Evolutionary conservation across 768 basidiomycete species (phyloP).

Genomic region (Neoboletus brunneissimus): DNA sequence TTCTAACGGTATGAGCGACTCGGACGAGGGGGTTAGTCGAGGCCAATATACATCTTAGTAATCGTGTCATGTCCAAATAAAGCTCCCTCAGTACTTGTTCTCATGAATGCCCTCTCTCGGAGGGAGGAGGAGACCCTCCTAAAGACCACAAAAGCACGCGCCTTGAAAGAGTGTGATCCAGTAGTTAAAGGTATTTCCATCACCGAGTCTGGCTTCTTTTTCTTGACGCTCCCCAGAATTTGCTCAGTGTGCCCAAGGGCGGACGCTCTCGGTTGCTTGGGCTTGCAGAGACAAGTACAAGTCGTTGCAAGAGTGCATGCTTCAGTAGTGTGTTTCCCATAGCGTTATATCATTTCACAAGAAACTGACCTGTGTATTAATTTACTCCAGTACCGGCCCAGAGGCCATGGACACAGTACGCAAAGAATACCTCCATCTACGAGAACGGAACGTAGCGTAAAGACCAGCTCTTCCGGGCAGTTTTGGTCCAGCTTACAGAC

Average conservation of each 20-base stretch:
- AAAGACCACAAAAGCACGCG: conserved; percentile 77
- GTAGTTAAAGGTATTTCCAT: conserved; percentile 59
- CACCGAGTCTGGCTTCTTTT: not conserved
- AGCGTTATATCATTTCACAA: not conserved
- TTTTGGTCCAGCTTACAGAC: not conserved
- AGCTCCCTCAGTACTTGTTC: conserved; percentile 7
- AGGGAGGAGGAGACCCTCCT: conserved; percentile 84
- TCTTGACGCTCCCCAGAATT: conserved; percentile 53
- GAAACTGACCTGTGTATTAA: not conserved
- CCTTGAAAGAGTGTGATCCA: conserved; percentile 73
- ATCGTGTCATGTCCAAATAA: not conserved
- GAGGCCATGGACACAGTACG: conserved; percentile 73
- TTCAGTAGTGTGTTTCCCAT: conserved; percentile 60
- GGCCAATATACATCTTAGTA: conserved; percentile 1
- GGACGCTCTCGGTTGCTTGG: conserved; percentile 85
- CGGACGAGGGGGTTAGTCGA: not conserved
- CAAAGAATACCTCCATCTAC: conserved; percentile 68
- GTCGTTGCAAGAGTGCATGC: conserved; percentile 73
- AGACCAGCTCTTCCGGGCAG: not conserved
- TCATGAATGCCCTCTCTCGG: conserved; percentile 84
- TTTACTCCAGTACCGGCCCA: conserved; percentile 55
- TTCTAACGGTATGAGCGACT: not conserved
- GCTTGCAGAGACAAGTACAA: conserved; percentile 69
- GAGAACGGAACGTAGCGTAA: conserved; percentile 35
- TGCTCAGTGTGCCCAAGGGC: conserved; percentile 77